phyloP scores from a whole-genome alignment of 2,329 filamentous ascomycete genomes.

The Neopestalotiopsis clavispora region DNA sequence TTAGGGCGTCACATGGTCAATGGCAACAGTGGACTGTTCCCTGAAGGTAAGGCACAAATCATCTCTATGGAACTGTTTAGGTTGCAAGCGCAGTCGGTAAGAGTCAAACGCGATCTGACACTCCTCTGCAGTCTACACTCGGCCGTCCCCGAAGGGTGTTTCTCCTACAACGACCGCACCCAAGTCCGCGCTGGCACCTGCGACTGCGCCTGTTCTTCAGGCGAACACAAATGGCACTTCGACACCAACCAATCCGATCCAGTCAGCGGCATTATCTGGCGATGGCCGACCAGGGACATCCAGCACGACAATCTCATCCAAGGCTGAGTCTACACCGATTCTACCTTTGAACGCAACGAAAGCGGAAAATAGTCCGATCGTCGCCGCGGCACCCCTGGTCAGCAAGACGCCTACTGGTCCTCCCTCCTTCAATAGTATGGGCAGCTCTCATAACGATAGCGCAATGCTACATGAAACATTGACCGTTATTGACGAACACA shows the following conservation, averaged over 20 bases:
- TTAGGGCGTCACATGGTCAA: slow-evolving; percentile 76
- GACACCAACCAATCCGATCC: slow-evolving; percentile 25
- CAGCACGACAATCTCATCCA: slow-evolving; percentile 22
- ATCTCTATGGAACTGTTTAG: not conserved
- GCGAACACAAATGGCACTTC: slow-evolving; percentile 29
- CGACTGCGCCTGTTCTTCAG: slow-evolving; percentile 28
- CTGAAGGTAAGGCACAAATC: slow-evolving; percentile 65
- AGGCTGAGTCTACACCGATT: slow-evolving; percentile 38
- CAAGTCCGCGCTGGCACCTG: not conserved
- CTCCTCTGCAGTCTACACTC: slow-evolving; percentile 60
- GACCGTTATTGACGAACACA: slow-evolving; percentile 96
- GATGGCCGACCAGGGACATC: slow-evolving; percentile 31
- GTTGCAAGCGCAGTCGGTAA: not conserved
- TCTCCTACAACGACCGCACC: slow-evolving; percentile 30
- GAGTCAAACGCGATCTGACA: not conserved
- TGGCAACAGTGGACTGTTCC: slow-evolving; percentile 78
- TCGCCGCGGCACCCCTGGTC: slow-evolving; percentile 24
- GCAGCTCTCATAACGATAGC: slow-evolving; percentile 53
- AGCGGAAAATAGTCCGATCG: slow-evolving; percentile 31
- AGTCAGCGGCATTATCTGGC: slow-evolving; percentile 32
- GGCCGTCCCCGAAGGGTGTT: slow-evolving; percentile 56
- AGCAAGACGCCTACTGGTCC: slow-evolving; percentile 24
- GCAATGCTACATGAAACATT: slow-evolving; percentile 88
- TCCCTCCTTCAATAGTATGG: slow-evolving; percentile 30
- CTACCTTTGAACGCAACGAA: slow-evolving; percentile 49